Evolutionary conservation across 2,329 filamentous ascomycete genomes (phyloP), one percentile per base, ranked within the genome.

Genomic region (Rutstroemia sp.): DNA sequence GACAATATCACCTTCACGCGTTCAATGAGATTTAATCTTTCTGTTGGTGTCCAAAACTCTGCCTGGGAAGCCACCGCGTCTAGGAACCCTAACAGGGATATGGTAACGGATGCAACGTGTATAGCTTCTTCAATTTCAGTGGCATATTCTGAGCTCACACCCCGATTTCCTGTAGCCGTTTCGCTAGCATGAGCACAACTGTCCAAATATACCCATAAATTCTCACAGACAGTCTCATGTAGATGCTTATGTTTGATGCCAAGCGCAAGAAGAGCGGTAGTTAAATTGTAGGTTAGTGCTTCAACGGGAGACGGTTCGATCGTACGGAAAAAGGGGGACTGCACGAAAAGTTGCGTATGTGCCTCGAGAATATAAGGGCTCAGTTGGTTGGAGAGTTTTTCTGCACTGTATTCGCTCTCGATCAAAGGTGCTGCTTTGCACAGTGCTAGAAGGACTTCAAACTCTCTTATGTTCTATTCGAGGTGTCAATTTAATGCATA

Each of bases 241-340:
- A 97, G 75, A 16, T 81, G 78, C 27, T 80, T 76, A 70, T 92
- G 88, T 54, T 84, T 85, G 49, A 82, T 79, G 2, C 90, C 92
- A 21, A 99, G 76, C 0, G 86, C 82, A n/a, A 99, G 78, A 6
- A 97, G 76, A 5, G 92, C 92, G 5, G 81, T 82, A 0, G 90
- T 87, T 40, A 99, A 80, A 64, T 89, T 84, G 65, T 85, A 86
- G 2, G 89, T 86, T 34, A 97, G 76, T 1, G 86, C 80, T 71
- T 97, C 92, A 76, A 90, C 94, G 19, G 95, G 92, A 3, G 89
- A 95, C 1, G 90, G 90, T 59, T 92, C 86, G 68, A 96, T 82
- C 63, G 83, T 84, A 63, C 87, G 86, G 63, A 96, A 87, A 70
- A 88, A 89, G 1, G 91, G 89, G 53, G 92, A 95, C 4, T 86